Percentiles rank a stretch among this genome's conserved stretches.
Evolutionary conservation across 495 filamentous ascomycete species (phyloP).

Genomic region (Podospora comata): DNA sequence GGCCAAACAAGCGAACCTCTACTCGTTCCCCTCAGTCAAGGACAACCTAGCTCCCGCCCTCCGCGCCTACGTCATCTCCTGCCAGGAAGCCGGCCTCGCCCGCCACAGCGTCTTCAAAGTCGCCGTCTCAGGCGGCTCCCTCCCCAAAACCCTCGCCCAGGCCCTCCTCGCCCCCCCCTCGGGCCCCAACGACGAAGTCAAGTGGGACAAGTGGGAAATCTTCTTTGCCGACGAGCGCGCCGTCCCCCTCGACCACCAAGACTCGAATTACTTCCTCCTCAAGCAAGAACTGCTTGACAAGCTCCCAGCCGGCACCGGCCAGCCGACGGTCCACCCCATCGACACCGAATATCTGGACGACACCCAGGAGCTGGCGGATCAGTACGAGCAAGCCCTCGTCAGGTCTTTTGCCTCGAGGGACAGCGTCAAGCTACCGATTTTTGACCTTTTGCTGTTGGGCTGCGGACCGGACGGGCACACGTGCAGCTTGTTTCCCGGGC

Average conservation of each 20-base stretch:
- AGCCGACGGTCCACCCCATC: constrained; percentile 75
- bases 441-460: constrained; percentile 88
- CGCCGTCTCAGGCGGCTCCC: constrained; percentile 89
- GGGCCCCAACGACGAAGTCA: constrained; percentile 61
- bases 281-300: constrained; percentile 85
- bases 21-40: constrained; percentile 62
- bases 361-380: constrained; percentile 85
- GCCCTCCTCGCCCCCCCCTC: constrained; percentile 66
- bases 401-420: constrained; percentile 77
- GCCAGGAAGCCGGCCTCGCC: constrained; percentile 71
- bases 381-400: constrained; percentile 89
- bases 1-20: constrained; percentile 79
- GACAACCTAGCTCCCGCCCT: constrained; percentile 69
- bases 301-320: constrained; percentile 62
- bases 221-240: constrained; percentile 98
- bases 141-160: constrained; percentile 76
- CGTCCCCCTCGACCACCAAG: constrained; percentile 83
- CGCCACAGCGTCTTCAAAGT: constrained; percentile 86
- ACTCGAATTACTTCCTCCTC: constrained; percentile 89
- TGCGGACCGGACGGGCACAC: constrained; percentile 96
- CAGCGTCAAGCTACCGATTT: constrained; percentile 85
- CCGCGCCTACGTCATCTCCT: constrained; percentile 72
- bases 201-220: constrained; percentile 90
- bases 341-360: constrained; percentile 70
- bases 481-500: constrained; percentile 91